Percentiles rank a stretch among this genome's conserved stretches.
phyloP scores from a whole-genome alignment of 768 basidiomycete species.

The Auricularia sp. region DNA sequence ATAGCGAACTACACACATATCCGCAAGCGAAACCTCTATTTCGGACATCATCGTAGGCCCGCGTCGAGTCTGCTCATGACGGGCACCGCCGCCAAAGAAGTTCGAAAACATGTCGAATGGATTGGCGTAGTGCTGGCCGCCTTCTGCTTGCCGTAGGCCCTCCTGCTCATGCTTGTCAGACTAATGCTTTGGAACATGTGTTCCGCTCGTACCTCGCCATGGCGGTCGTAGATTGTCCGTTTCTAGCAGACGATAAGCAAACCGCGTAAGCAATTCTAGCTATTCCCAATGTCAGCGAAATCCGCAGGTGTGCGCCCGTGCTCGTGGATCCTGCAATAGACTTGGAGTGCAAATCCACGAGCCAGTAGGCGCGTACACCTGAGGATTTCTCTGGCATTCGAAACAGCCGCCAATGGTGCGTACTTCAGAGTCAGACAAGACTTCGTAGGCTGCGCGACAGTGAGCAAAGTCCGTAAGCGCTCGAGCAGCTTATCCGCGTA shows the following conservation, averaged over 20 bases:
- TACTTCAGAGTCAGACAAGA: slow-evolving; percentile 80
- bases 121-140: slow-evolving; percentile 50
- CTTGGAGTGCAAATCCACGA: no score
- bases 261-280: no score
- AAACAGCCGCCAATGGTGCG: slow-evolving; percentile 14
- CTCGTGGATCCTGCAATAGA: no score
- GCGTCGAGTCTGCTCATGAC: slow-evolving; percentile 55
- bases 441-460: slow-evolving; percentile 63
- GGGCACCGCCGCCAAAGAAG: slow-evolving; percentile 79
- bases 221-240: slow-evolving; percentile 86
- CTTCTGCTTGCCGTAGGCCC: slow-evolving; percentile 82
- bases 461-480: slow-evolving; percentile 17
- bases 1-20: slow-evolving; percentile 40
- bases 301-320: no score
- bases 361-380: no score
- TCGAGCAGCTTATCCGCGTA: slow-evolving; percentile 25
- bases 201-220: slow-evolving; percentile 58
- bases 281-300: no score
- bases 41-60: slow-evolving; percentile 72
- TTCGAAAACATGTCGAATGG: slow-evolving; percentile 91
- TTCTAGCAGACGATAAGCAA: slow-evolving; percentile 39
- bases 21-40: slow-evolving; percentile 78
- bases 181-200: not conserved
- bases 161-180: slow-evolving; percentile 38
- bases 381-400: no score